These are phyloP conservation scores for Kodamaea restingae DNA, from an alignment of 805 yeast species.

Conservation along the genomic window DNA sequence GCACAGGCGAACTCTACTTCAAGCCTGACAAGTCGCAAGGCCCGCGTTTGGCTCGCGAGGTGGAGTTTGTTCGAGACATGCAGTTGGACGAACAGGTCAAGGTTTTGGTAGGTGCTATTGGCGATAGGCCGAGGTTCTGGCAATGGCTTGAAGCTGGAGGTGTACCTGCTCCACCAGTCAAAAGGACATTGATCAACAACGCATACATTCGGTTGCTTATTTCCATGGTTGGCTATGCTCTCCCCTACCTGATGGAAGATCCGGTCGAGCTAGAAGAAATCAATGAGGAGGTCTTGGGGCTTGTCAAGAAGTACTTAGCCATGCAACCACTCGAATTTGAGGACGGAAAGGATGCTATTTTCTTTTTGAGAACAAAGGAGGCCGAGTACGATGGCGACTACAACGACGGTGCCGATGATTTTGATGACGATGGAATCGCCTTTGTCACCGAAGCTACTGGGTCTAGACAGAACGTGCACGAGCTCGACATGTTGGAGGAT, in stretches of 20 bases:
- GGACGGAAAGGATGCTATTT: constrained; percentile 36
- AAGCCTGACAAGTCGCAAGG: constrained; percentile 17
- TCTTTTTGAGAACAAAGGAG: constrained; percentile 26
- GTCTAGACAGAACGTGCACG: constrained; percentile 20
- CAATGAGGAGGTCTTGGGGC: constrained; percentile 31
- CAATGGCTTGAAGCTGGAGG: constrained; percentile 43
- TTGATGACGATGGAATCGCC: constrained; percentile 24
- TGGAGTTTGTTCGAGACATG: constrained; percentile 32
- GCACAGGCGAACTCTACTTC: constrained; percentile 52
- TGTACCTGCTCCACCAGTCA: constrained; percentile 17
- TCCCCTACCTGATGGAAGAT: constrained; percentile 39
- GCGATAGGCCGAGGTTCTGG: constrained; percentile 40
- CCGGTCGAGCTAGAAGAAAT: constrained; percentile 31
- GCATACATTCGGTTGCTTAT: constrained; percentile 46
- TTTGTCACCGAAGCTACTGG: constrained; percentile 11
- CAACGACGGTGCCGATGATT: constrained; percentile 20
- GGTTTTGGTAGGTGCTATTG: constrained; percentile 47
- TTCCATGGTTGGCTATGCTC: constrained; percentile 41
- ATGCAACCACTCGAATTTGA: constrained; percentile 31
- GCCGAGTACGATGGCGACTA: constrained; percentile 13
- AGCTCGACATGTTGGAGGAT: constrained; percentile 39
- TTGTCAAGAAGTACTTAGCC: constrained; percentile 41
- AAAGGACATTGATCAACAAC: constrained; percentile 41
- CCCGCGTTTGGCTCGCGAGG: constrained; percentile 32
- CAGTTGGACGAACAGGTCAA: constrained; percentile 46